These are phyloP conservation scores for Penicillium verrucosum DNA, from an alignment of 2,329 filamentous ascomycete genomes.

Conservation along the genomic window DNA sequence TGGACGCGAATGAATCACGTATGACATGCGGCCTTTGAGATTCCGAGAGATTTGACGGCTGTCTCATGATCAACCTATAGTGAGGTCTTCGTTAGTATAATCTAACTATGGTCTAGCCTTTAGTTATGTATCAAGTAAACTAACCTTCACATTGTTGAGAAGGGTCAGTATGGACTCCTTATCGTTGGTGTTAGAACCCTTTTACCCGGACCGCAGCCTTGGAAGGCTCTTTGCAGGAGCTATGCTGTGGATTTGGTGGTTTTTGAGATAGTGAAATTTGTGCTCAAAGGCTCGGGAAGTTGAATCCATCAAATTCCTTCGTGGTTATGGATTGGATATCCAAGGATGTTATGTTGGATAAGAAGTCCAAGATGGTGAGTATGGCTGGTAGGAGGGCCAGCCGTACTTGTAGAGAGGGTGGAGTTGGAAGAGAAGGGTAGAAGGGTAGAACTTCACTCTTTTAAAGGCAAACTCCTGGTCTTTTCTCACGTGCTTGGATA, in stretches of 20 bases:
- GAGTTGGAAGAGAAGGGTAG: neutral
- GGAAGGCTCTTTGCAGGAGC: no score
- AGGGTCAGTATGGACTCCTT: neutral
- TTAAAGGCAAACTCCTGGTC: no score
- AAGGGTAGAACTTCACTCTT: neutral
- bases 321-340: no score
- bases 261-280: no score
- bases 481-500: no score
- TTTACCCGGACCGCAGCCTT: neutral
- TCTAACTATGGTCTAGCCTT: no score
- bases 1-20: neutral
- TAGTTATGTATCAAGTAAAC: neutral
- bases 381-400: neutral
- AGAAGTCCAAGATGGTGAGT: no score
- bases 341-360: no score
- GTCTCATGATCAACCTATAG: neutral
- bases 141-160: rapidly evolving
- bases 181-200: neutral
- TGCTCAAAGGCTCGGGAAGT: no score
- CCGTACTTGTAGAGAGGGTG: neutral
- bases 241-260: no score
- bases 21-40: neutral
- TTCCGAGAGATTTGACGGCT: neutral
- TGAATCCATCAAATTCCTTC: no score
- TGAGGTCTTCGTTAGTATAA: neutral